Conservation (phyloP, 2,329 filamentous ascomycete species). For the Aspergillus hortae region DNA sequence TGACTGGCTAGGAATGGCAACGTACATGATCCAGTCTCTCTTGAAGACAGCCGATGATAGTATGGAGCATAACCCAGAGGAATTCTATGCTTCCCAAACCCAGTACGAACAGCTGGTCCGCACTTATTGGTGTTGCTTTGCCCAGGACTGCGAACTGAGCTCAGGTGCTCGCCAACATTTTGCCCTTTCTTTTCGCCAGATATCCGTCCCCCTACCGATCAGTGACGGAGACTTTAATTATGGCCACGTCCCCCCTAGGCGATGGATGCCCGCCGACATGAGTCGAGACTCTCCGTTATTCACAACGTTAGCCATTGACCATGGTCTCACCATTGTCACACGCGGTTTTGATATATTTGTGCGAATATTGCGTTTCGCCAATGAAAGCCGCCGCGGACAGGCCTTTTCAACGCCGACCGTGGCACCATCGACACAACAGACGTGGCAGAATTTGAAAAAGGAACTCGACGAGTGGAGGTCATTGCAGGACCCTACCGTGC, state of each 20-base stretch:
- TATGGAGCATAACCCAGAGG: slow-evolving; percentile 34
- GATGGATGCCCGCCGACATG: slow-evolving; percentile 30
- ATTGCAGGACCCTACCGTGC: slow-evolving; percentile 31
- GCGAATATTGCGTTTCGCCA: slow-evolving; percentile 33
- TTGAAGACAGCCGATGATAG: slow-evolving; percentile 35
- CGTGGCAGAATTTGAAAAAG: slow-evolving; percentile 28
- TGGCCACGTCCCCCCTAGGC: slow-evolving; percentile 18
- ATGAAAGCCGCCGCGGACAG: slow-evolving; percentile 30
- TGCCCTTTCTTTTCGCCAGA: slow-evolving; percentile 34
- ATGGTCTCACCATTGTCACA: slow-evolving; percentile 32
- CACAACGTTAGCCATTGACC: slow-evolving; percentile 27
- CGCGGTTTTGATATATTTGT: slow-evolving; percentile 38
- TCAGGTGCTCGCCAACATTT: slow-evolving; percentile 36
- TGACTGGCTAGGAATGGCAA: slow-evolving; percentile 30
- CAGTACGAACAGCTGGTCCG: slow-evolving; percentile 37
- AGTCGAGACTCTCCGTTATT: slow-evolving; percentile 18
- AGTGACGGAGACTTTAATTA: slow-evolving; percentile 36
- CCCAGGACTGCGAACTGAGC: slow-evolving; percentile 36
- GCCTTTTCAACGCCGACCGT: slow-evolving; percentile 14
- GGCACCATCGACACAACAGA: slow-evolving; percentile 16
- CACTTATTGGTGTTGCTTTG: slow-evolving; percentile 38
- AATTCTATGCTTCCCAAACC: slow-evolving; percentile 29
- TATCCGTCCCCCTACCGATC: slow-evolving; percentile 34
- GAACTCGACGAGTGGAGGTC: slow-evolving; percentile 35
- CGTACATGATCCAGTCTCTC: slow-evolving; percentile 37